phyloP scores from a whole-genome alignment of 495 filamentous ascomycete species.

The Podospora tetraspora region DNA sequence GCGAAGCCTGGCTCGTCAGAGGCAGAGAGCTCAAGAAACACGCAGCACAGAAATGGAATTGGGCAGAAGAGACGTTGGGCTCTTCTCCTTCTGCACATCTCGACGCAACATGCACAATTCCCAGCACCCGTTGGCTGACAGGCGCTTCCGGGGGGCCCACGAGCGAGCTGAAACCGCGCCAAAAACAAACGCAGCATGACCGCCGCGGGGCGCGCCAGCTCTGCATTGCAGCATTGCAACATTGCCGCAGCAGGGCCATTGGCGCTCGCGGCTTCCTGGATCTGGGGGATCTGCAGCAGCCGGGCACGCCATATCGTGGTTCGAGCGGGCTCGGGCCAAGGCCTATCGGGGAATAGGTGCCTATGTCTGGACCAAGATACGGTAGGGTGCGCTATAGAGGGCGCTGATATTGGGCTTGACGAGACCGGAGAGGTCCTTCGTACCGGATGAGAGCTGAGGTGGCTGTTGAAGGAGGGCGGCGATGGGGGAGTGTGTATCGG shows the following conservation, averaged over 20 bases:
- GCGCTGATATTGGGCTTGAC: background rate
- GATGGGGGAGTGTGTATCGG: too few species aligned
- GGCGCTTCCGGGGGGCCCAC: background rate
- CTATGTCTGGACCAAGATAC: background rate
- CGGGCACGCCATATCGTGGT: conserved; percentile 2
- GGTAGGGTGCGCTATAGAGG: background rate
- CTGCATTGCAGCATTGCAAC: conserved; percentile 9
- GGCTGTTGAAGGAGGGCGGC: background rate
- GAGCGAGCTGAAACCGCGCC: background rate
- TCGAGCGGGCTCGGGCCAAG: conserved; percentile 5
- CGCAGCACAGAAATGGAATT: background rate
- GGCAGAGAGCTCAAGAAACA: background rate
- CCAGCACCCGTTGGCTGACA: background rate
- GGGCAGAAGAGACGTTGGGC: background rate
- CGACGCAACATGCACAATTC: background rate
- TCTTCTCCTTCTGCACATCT: background rate
- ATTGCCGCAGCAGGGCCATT: conserved; percentile 4
- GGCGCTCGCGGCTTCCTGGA: conserved; percentile 7
- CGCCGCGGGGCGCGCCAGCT: background rate
- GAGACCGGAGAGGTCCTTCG: background rate
- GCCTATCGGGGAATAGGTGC: conserved; percentile 12
- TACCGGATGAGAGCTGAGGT: background rate
- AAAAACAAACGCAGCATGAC: background rate
- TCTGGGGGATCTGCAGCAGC: conserved; percentile 10
- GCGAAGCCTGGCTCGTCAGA: background rate